These are phyloP conservation scores for Medicago arabica DNA, from an alignment of 306 rosid genomes.

Conservation along the genomic window DNA sequence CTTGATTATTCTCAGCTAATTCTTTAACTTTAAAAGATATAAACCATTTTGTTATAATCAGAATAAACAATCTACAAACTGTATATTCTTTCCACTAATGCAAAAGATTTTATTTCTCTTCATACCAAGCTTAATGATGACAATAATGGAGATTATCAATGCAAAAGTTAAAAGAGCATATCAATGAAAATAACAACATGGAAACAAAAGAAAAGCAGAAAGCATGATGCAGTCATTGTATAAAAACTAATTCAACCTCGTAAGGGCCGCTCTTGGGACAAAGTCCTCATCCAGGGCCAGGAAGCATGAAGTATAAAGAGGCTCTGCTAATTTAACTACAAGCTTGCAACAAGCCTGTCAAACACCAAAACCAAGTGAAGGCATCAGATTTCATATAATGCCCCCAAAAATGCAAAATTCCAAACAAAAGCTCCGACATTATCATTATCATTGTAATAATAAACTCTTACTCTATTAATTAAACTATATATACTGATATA, in stretches of 20 bases:
- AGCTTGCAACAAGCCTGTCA: conserved; percentile 63
- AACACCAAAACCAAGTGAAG: conserved; percentile 52
- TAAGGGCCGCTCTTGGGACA: conserved; percentile 40
- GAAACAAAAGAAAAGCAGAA: conserved; percentile 26
- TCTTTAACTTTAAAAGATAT: neutral
- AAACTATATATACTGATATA: conserved; percentile 45
- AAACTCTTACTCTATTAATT: conserved; percentile 51
- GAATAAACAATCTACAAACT: neutral
- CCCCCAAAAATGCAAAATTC: neutral
- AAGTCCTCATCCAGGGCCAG: conserved; percentile 50
- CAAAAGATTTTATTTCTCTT: conserved; percentile 1
- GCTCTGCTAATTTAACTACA: conserved; percentile 45
- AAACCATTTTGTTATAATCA: neutral
- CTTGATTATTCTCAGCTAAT: conserved; percentile 20
- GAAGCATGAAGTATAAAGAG: conserved; percentile 46
- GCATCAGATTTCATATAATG: conserved; percentile 49
- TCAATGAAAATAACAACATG: conserved; percentile 28
- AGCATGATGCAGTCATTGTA: conserved; percentile 40
- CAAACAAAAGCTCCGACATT: conserved; percentile 35
- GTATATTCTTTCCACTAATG: conserved; percentile 3
- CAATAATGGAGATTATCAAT: conserved; percentile 10
- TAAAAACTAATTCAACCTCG: conserved; percentile 53
- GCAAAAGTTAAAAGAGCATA: conserved; percentile 8
- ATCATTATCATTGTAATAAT: conserved; percentile 38
- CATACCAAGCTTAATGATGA: conserved; percentile 29